Base-by-base conservation (phyloP, 83 land plant genomes). In the Picea abies region DNA sequence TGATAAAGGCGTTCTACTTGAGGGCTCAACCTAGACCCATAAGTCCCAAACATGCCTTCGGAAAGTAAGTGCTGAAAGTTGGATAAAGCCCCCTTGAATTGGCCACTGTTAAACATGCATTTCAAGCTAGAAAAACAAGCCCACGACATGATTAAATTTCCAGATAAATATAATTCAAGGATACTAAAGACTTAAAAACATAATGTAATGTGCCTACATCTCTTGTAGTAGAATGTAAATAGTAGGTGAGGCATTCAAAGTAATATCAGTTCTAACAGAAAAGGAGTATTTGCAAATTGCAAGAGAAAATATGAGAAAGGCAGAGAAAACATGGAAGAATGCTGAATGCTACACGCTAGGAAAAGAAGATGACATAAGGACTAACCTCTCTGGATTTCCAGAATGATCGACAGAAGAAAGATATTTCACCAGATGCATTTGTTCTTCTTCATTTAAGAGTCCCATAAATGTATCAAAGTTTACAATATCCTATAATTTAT, bases 391-490 rank as follows among this genome's bases (percentile, higher is more conserved):
- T 19, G 91, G 89, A 84, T 64, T 29, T 63, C 44, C 29, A 14
- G 80, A 77, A 67, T 47, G 67, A 67, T 96, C 97, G 39, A 80
- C 86, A 78, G 94, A 76, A 80, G 97, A 88, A 23, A 96, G 88
- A 86, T 71, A 87, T 82, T 90, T 87, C 90, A 91, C 79, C 83
- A 96, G 83, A 20, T 88, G 86, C 61, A 78, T 78, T 63, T 94
- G 94, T 82, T 96, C 97, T 62, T 93, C 98, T 75, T 79, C 79
- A 63, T 93, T 88, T 63, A 96, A 84, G 81, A 84, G 84, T 44
- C 82, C 82, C 76, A 82, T 81, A 66, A 93, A 93, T 62, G 85
- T 87, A 78, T 93, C 94, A 88, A 85, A 88, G 84, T 87, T 94
- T 29, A 93, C 70, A 80, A 94, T 76, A 82, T 93, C 97, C 99